Percentiles rank a stretch among this genome's conserved stretches.
Evolutionary conservation across 768 basidiomycete species (phyloP).

Genomic region (Suillus sp.): DNA sequence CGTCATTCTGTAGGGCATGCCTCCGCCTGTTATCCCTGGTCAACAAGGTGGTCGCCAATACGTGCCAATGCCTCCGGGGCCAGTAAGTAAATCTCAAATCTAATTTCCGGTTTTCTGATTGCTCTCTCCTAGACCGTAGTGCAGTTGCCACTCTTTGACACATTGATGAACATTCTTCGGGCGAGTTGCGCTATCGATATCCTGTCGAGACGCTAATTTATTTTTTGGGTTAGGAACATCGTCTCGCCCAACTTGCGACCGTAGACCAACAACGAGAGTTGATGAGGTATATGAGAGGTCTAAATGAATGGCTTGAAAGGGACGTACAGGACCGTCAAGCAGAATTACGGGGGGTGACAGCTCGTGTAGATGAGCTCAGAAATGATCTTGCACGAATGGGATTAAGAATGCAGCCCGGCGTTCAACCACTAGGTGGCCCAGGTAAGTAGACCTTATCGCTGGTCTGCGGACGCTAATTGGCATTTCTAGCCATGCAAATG

Average conservation of each 20-base stretch:
- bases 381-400: slow-evolving; percentile 48
- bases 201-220: slow-evolving; percentile 10
- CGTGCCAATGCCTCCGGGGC: slow-evolving; percentile 52
- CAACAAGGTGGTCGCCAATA: slow-evolving; percentile 33
- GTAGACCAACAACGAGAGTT: slow-evolving; percentile 79
- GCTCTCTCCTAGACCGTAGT: slow-evolving; percentile 51
- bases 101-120: slow-evolving; percentile 8
- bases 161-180: slow-evolving; percentile 67
- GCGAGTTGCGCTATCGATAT: slow-evolving; percentile 39
- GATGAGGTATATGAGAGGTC: slow-evolving; percentile 73
- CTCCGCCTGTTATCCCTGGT: slow-evolving; percentile 30
- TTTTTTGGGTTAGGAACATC: slow-evolving; percentile 61
- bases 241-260: slow-evolving; percentile 69
- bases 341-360: slow-evolving; percentile 67
- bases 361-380: slow-evolving; percentile 54
- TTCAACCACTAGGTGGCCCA: slow-evolving; percentile 16
- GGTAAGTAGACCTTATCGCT: background rate
- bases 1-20: slow-evolving; percentile 21
- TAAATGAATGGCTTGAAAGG: slow-evolving; percentile 79
- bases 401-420: slow-evolving; percentile 43
- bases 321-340: slow-evolving; percentile 80
- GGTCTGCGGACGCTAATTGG: slow-evolving; percentile 3
- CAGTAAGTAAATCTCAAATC: slow-evolving; percentile 43
- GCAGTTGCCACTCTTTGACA: slow-evolving; percentile 67
- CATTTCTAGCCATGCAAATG: slow-evolving; percentile 26